Percentiles rank a stretch among this genome's conserved stretches.
phyloP scores from a whole-genome alignment of 2,329 filamentous ascomycete species.

The Simplicillium aogashimaense region DNA sequence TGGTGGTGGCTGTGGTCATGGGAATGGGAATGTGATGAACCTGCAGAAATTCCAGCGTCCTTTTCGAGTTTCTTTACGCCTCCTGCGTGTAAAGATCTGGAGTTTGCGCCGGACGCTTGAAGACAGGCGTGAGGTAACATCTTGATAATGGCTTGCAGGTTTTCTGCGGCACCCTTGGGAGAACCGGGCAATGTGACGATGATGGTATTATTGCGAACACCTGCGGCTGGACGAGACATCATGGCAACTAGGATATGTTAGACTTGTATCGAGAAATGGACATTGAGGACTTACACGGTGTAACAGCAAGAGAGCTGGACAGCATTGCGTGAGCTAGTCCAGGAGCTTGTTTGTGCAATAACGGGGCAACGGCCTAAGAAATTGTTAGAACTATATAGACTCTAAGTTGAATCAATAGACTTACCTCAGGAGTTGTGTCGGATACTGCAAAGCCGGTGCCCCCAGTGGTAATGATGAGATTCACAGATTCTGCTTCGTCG shows the following conservation, averaged over 20 bases:
- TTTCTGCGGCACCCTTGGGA: conserved; percentile 90
- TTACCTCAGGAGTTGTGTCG: conserved; percentile 82
- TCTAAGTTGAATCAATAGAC: neutral
- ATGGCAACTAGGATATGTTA: conserved; percentile 62
- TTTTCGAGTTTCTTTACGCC: conserved; percentile 76
- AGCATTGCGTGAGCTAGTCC: conserved; percentile 96
- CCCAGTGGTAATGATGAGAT: conserved; percentile 80
- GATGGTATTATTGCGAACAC: conserved; percentile 69
- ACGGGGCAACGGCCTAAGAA: conserved; percentile 60
- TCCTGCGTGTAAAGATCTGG: conserved; percentile 66
- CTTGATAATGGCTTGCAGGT: conserved; percentile 78
- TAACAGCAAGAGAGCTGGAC: conserved; percentile 70
- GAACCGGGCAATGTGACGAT: conserved; percentile 89
- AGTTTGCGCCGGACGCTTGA: conserved; percentile 77
- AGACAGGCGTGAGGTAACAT: conserved; percentile 92
- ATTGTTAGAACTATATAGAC: neutral
- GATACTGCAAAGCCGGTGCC: conserved; percentile 85
- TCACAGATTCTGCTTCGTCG: conserved; percentile 52
- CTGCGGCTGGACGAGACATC: conserved; percentile 91
- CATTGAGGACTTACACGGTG: conserved; percentile 62
- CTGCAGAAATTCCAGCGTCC: conserved; percentile 58
- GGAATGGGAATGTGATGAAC: conserved; percentile 17
- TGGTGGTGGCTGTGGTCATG: conserved; percentile 27
- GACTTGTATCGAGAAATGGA: conserved; percentile 6
- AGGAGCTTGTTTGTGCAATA: conserved; percentile 78